Base-by-base conservation (phyloP, 2,329 filamentous ascomycete species). In the Fusarium ramigenum region DNA sequence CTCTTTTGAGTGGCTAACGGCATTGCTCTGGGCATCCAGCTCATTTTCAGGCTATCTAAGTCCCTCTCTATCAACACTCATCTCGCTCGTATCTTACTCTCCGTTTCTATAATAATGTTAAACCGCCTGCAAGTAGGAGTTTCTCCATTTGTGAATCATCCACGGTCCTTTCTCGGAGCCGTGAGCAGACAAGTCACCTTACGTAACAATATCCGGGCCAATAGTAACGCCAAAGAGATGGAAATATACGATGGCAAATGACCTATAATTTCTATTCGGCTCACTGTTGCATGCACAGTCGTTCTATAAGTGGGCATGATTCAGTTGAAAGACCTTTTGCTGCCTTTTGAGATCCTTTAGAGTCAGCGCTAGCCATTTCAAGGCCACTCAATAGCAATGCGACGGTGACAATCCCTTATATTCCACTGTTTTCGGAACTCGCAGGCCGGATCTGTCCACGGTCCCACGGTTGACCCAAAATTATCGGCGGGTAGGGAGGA, bases 1-100 rank as follows among this genome's bases (percentile, higher is more conserved):
- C 7, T 2, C 5, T 0, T 49, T 7, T 5, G 4, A 18, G 7
- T 32, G 4, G 15, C 28, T 3, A 12, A 18, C 3, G 2, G 4
- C 9, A 15, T 28, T 2, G 5, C 7, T 28, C 18, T 4, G 1
- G 5, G 4, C 18, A 19, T 14, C 19, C 0, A 9, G 23, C 9
- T 25, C 7, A 15, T 28, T 0, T 28, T 28, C 12, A 4, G 18
- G 11, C 12, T 15, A 4, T 7, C 9, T 1, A 7, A 9, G 11
- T 10, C 23, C 15, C 1, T 15, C 34, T 16, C 15, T 9, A 9
- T 36, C 6, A 6, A 36, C 8, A 16, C 15, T 18, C 15, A 16
- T 36, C 18, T 36, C 34, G 15, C 34, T 36, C 15, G 1, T 18
- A 11, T 9, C 9, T n/a, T 16, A n/a, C 10, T 15, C 21, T 18